Evolutionary conservation across 2,329 filamentous ascomycete species (phyloP).

Genomic region (Zymoseptoria crescenta): DNA sequence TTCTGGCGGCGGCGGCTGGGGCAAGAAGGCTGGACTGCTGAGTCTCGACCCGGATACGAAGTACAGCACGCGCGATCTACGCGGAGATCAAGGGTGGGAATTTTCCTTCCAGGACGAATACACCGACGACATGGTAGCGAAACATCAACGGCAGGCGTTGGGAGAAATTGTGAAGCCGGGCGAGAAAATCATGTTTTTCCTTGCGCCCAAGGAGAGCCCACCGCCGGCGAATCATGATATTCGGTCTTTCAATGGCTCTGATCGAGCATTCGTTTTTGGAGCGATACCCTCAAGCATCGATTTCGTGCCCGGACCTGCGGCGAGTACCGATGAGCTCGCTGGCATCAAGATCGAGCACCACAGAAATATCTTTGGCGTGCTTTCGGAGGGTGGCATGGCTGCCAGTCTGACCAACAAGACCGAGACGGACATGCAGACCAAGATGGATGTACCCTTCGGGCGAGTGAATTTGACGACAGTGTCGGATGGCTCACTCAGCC

Average conservation of each 20-base stretch:
- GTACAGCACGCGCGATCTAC: constrained; percentile 44
- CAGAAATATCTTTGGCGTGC: constrained; percentile 50
- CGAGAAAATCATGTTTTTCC: constrained; percentile 60
- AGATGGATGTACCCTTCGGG: constrained; percentile 42
- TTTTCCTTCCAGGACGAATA: constrained; percentile 32
- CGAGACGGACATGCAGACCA: constrained; percentile 28
- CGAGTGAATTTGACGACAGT: neutral
- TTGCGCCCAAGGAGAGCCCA: constrained; percentile 29
- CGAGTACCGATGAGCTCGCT: neutral
- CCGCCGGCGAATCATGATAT: constrained; percentile 5
- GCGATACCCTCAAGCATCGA: constrained; percentile 40
- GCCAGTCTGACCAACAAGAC: constrained; percentile 24
- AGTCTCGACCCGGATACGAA: constrained; percentile 65
- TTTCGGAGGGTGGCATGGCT: constrained; percentile 55
- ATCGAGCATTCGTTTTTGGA: constrained; percentile 29
- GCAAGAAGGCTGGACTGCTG: constrained; percentile 67
- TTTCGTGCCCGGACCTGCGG: constrained; percentile 9
- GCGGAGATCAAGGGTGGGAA: constrained; percentile 50
- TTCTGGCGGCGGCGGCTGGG: constrained; percentile 80
- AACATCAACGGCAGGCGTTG: constrained; percentile 34
- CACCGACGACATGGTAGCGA: constrained; percentile 27
- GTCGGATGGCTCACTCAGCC: neutral
- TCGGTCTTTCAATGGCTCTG: neutral
- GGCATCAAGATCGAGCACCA: constrained; percentile 7
- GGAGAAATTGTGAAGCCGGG: constrained; percentile 55